Percentiles rank a stretch among this genome's conserved stretches.
phyloP scores from a whole-genome alignment of 2,329 filamentous ascomycete genomes.

The Chrysoporthe deuterocubensis region DNA sequence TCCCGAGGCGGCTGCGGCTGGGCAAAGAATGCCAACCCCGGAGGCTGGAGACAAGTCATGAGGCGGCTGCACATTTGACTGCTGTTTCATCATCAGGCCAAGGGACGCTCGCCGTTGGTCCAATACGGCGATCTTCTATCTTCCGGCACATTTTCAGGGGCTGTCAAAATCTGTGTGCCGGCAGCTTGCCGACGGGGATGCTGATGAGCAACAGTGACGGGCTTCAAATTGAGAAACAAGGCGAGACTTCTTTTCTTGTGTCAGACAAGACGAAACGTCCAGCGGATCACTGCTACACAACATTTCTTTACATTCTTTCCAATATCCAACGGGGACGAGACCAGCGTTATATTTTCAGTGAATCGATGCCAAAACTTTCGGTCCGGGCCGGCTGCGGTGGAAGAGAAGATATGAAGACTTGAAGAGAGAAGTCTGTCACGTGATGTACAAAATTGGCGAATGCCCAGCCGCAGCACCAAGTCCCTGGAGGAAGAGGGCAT shows the following conservation, averaged over 20 bases:
- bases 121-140: neutral
- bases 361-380: conserved; percentile 1
- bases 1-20: neutral
- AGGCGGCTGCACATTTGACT: neutral
- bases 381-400: neutral
- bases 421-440: conserved; percentile 17
- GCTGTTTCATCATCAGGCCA: neutral
- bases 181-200: neutral
- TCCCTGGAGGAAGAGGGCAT: conserved; percentile 17
- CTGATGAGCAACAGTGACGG: neutral
- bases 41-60: neutral
- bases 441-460: conserved; percentile 21
- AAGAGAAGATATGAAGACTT: neutral
- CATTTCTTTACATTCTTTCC: neutral
- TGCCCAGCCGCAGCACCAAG: neutral
- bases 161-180: neutral
- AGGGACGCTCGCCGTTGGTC: neutral
- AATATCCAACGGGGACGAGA: neutral
- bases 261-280: neutral
- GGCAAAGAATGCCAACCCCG: neutral
- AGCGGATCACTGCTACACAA: neutral
- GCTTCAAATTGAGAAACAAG: neutral
- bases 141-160: neutral
- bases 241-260: neutral
- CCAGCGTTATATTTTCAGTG: neutral